Evolutionary conservation across 345 rosid genomes (phyloP).

Genomic region (Schrenkiella parvula): DNA sequence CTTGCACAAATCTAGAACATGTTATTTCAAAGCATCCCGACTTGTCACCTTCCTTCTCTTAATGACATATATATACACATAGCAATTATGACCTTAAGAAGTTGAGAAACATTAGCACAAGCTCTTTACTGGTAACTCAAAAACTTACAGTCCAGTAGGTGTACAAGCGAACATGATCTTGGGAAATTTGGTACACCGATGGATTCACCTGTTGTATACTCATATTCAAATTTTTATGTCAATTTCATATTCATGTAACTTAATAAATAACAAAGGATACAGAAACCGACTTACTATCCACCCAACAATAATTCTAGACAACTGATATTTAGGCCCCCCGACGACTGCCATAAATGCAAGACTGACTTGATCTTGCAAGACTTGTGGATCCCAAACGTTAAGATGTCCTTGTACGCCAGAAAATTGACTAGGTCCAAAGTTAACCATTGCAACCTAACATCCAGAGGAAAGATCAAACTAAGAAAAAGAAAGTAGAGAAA

Average conservation of each 20-base stretch:
- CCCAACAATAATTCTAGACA: background rate
- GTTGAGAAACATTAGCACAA: background rate
- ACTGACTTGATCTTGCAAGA: constrained; percentile 11
- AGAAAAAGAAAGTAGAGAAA: background rate
- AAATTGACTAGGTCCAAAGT: background rate
- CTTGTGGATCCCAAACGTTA: constrained; percentile 8
- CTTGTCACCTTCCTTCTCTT: background rate
- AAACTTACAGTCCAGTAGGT: constrained; percentile 18
- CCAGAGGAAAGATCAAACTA: background rate
- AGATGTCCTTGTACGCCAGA: background rate
- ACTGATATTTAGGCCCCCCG: background rate
- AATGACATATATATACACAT: background rate
- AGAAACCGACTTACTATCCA: constrained; percentile 10
- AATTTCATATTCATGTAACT: background rate
- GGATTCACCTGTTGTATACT: constrained; percentile 13
- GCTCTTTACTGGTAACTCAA: background rate
- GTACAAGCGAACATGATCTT: background rate
- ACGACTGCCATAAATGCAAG: background rate
- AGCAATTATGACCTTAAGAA: background rate
- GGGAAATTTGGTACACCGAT: background rate
- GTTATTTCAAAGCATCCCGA: background rate
- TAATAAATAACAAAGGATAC: background rate
- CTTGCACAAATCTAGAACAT: constrained; percentile 29
- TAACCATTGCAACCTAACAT: background rate
- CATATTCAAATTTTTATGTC: background rate